Conservation (phyloP, 192 early-diverging fungal genomes). For the Mortierella hygrophila region DNA sequence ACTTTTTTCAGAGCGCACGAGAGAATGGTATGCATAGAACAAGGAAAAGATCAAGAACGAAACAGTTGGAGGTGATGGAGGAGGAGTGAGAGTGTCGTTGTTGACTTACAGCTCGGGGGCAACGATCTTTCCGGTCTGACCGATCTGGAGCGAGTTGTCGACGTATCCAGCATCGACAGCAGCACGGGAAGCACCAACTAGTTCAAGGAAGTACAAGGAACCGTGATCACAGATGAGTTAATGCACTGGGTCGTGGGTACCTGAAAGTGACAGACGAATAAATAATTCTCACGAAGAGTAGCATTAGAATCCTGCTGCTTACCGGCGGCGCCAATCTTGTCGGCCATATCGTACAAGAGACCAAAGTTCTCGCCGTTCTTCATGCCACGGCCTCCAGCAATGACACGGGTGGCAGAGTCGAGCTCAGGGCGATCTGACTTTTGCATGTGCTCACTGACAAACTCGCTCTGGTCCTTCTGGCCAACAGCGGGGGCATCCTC, state of each 20-base stretch:
- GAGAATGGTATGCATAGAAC: not conserved
- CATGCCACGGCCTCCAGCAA: slow-evolving; percentile 95
- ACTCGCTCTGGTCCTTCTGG: slow-evolving; percentile 72
- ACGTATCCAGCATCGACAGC: slow-evolving; percentile 98
- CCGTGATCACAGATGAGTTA: not conserved
- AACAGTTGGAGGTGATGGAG: not conserved
- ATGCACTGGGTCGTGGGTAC: not conserved
- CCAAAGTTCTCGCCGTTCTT: slow-evolving; percentile 96
- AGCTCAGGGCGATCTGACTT: slow-evolving; percentile 98
- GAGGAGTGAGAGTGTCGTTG: not conserved
- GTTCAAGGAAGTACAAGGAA: slow-evolving; percentile 5
- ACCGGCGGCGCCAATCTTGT: slow-evolving; percentile 94
- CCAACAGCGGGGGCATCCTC: slow-evolving; percentile 79
- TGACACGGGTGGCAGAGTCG: slow-evolving; percentile 86
- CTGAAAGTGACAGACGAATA: not conserved
- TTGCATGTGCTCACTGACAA: slow-evolving; percentile 89
- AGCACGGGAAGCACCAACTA: slow-evolving; percentile 97
- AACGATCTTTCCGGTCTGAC: slow-evolving; percentile 98
- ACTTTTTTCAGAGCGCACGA: too few relatives aligned
- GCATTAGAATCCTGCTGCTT: slow-evolving; percentile 25
- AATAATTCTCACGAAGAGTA: not conserved
- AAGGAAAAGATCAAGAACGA: not conserved
- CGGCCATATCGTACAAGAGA: slow-evolving; percentile 91
- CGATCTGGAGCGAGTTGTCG: slow-evolving; percentile 96
- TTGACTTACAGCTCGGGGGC: slow-evolving; percentile 77